Base-by-base conservation (phyloP, 129 eudicot species). In the Silybum marianum region DNA sequence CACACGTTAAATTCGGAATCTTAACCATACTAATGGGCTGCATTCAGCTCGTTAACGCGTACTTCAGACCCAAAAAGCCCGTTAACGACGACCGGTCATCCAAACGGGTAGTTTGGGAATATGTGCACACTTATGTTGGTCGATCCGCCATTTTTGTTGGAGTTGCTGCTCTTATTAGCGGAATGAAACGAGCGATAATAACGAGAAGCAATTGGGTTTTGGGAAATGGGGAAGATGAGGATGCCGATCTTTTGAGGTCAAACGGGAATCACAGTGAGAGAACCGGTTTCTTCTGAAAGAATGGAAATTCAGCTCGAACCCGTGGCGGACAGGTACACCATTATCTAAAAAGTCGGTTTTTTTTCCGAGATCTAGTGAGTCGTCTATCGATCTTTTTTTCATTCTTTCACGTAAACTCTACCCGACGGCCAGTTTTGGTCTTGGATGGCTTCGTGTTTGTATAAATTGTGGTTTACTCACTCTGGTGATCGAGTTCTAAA, bases 291-390 rank as follows among this genome's bases (percentile, higher is more conserved):
- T 62, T 78, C 92, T 3, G 94, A 84, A 25, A 82, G 88, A 86
- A 87, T 86, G 97, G 98, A 94, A 87, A 77, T 95, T 81, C 99
- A 95, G 84, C 84, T 95, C 54, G 97, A 90, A 85, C 93, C 99
- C 9, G 71, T 91, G 78, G 28, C 86, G 6, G 86, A 74, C 10
- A 78, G 86, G 75, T 83, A 83, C 74, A 83, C 79, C 1, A 58
- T 83, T 25, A 83, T 83, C 30, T 83, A 65, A 83, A 83, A 32
- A n/a, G n/a, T 44, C 42, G 36, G 39, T 10, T 48, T 21, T 16
- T 81, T 67, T 21, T n/a, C 25, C 14, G 3, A 44, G 51, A 65
- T 65, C 16, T 62, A 81, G 81, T 71, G 73, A 60, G 38, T n/a
- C 13, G 28, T 22, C 71, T 77, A 60, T 60, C 34, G n/a, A 62